Percentiles rank a stretch among this genome's conserved stretches.
These are phyloP conservation scores for Backusella mclennaniae DNA, from an alignment of 192 early-diverging fungal species.

Conservation along the genomic window DNA sequence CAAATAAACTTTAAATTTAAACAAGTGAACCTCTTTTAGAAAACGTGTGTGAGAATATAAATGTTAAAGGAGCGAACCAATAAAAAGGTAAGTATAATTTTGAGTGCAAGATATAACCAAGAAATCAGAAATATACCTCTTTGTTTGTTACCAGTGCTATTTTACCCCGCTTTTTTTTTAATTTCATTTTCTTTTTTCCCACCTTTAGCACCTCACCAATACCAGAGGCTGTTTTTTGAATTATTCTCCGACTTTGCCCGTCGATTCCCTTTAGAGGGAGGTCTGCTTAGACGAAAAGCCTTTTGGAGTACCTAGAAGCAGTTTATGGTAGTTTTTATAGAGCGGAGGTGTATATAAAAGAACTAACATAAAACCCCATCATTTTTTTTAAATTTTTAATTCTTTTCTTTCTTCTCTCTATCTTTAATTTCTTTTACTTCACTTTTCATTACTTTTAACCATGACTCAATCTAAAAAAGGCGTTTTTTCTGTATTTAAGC, in stretches of 20 bases:
- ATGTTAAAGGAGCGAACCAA: constrained; percentile 1
- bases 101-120: not conserved
- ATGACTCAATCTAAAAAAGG: constrained; percentile 7
- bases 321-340: constrained; percentile 14
- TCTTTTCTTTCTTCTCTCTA: not conserved
- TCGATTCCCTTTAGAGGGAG: constrained; percentile 6
- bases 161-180: constrained; percentile 5
- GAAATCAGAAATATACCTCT: constrained; percentile 7
- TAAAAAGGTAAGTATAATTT: not conserved
- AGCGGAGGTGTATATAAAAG: not conserved
- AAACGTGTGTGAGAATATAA: constrained; percentile 7
- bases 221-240: not conserved
- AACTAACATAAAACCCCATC: not conserved
- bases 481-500: constrained; percentile 15
- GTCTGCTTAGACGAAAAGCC: not conserved
- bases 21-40: not conserved
- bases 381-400: constrained; percentile 8
- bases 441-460: not conserved
- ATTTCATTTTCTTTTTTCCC: not conserved
- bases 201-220: constrained; percentile 6
- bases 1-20: not conserved
- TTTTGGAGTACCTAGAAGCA: constrained; percentile 4
- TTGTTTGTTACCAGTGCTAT: constrained; percentile 9
- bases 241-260: constrained; percentile 8
- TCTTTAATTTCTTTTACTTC: not conserved